Evolutionary conservation across 331 rosid genomes (phyloP).

Genomic region (Cydonia oblonga): DNA sequence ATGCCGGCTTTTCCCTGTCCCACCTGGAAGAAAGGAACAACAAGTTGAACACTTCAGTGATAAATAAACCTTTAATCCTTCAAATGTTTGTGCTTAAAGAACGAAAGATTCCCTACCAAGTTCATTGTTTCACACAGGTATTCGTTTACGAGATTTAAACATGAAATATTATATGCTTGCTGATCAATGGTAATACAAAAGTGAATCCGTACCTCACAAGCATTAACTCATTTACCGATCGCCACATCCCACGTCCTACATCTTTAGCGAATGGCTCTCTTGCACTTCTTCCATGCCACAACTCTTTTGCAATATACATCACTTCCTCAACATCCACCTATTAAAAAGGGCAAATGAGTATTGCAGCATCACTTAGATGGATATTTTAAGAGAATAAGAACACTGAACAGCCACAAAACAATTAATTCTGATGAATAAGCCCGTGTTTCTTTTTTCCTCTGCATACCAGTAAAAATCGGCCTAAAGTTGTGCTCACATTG

Average conservation of each 20-base stretch:
- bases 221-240: slow-evolving; percentile 84
- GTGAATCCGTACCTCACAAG: slow-evolving; percentile 62
- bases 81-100: not conserved
- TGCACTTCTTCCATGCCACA: slow-evolving; percentile 94
- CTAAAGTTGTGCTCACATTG: not conserved
- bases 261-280: slow-evolving; percentile 59
- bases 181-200: not conserved
- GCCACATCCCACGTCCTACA: slow-evolving; percentile 95
- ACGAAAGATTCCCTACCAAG: not conserved
- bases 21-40: slow-evolving; percentile 38
- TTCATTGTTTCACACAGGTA: not conserved
- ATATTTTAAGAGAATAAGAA: not conserved
- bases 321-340: slow-evolving; percentile 95
- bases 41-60: slow-evolving; percentile 4
- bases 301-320: slow-evolving; percentile 76
- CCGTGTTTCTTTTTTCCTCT: no score
- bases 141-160: not conserved
- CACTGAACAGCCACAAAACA: not conserved
- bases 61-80: not conserved
- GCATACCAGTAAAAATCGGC: not conserved
- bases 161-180: not conserved
- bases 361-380: not conserved
- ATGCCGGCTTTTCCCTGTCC: slow-evolving; percentile 67
- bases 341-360: not conserved
- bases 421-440: not conserved